Conservation (phyloP, 768 basidiomycete species). For the Megacollybia marginata region DNA sequence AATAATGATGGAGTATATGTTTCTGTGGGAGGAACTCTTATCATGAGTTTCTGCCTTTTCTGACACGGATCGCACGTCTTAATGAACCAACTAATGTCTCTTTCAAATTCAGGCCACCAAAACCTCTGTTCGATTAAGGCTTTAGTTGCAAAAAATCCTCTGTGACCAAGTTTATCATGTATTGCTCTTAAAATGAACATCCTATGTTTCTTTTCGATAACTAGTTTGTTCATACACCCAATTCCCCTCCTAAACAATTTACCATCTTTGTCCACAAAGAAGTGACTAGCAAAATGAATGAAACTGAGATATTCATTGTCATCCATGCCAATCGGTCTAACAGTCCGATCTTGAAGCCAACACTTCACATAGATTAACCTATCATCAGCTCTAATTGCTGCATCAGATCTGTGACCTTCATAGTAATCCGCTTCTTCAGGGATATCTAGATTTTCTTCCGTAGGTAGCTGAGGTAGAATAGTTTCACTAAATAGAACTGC, state of each 20-base stretch:
- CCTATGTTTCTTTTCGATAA: conserved; percentile 7
- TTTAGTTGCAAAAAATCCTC: conserved; percentile 5
- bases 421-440: too few species aligned
- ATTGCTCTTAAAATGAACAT: not conserved
- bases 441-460: too few species aligned
- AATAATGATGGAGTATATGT: conserved; percentile 12
- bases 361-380: too few species aligned
- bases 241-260: conserved; percentile 6
- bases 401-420: too few species aligned
- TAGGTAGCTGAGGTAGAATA: too few species aligned
- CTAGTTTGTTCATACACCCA: conserved; percentile 9
- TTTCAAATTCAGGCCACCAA: conserved; percentile 15
- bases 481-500: too few species aligned
- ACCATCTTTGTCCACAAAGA: conserved; percentile 11
- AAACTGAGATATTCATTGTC: not conserved
- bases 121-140: conserved; percentile 6
- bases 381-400: too few species aligned
- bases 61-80: conserved; percentile 27
- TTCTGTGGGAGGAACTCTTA: conserved; percentile 21
- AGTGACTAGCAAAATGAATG: conserved; percentile 2
- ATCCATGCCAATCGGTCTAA: too few species aligned
- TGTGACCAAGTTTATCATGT: conserved; percentile 6
- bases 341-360: too few species aligned
- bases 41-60: conserved; percentile 12
- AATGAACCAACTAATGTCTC: conserved; percentile 23